Evolutionary conservation across 169 alveolate genomes (phyloP).

Genomic region (Cryptosporidium muris): DNA sequence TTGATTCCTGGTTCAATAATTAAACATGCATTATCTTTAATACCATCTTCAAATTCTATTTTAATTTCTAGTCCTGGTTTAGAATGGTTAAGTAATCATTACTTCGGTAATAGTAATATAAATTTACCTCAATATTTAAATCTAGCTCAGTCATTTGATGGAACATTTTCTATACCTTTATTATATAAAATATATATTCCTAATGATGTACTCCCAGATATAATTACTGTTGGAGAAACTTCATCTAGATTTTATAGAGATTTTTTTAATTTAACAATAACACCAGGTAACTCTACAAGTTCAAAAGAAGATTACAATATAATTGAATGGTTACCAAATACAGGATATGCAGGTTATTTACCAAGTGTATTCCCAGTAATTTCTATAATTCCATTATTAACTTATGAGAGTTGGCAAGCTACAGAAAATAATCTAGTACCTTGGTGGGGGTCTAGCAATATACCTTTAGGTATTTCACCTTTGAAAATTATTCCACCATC

Average conservation of each 20-base stretch:
- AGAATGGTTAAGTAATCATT: conserved; percentile 50
- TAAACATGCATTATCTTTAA: conserved; percentile 45
- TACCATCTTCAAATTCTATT: conserved; percentile 57
- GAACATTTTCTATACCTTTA: conserved; percentile 59
- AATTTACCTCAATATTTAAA: conserved; percentile 39
- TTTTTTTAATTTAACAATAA: conserved; percentile 49
- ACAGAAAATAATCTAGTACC: conserved; percentile 55
- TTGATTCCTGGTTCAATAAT: conserved; percentile 55
- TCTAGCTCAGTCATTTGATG: conserved; percentile 42
- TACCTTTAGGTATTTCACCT: conserved; percentile 66
- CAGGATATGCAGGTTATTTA: conserved; percentile 35
- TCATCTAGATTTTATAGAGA: conserved; percentile 18
- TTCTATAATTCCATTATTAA: conserved; percentile 23
- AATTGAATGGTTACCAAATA: conserved; percentile 1
- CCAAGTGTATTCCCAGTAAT: conserved; percentile 47
- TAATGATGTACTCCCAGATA: conserved; percentile 45
- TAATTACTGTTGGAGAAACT: conserved; percentile 11
- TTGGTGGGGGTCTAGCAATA: conserved; percentile 62
- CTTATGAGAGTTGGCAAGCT: conserved; percentile 53
- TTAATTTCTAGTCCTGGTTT: conserved; percentile 25
- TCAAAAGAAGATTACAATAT: neutral
- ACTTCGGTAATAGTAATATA: conserved; percentile 24
- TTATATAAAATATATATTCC: conserved; percentile 59
- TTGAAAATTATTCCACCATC: conserved; percentile 49
- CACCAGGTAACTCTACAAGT: conserved; percentile 46